Conservation (phyloP, 768 basidiomycete species). For the Trametes cubensis region DNA sequence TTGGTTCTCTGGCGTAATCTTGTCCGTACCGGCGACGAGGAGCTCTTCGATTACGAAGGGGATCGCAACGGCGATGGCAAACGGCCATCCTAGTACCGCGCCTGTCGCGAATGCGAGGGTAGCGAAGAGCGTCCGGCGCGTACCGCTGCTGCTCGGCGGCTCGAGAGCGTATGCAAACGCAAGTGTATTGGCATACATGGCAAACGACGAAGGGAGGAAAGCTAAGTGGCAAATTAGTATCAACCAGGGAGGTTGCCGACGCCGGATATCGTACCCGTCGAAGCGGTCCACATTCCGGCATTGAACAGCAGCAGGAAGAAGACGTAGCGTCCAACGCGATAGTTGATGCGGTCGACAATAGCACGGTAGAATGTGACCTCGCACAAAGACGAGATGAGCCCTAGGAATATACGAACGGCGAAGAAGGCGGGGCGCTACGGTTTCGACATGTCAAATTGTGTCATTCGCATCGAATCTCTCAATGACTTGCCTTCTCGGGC, state of each 20-base stretch:
- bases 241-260: neutral
- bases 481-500: conserved; percentile 67
- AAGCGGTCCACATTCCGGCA: conserved; percentile 94
- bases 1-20: conserved; percentile 48
- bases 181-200: conserved; percentile 85
- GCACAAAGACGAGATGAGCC: conserved; percentile 67
- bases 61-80: conserved; percentile 81
- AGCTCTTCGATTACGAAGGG: conserved; percentile 93
- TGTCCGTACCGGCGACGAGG: conserved; percentile 73
- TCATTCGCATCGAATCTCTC: no score
- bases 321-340: conserved; percentile 90
- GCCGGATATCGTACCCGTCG: conserved; percentile 58
- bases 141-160: conserved; percentile 56
- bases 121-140: conserved; percentile 60
- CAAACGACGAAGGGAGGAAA: conserved; percentile 92
- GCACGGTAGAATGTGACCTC: conserved; percentile 85
- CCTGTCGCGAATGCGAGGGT: conserved; percentile 78
- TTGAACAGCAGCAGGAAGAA: conserved; percentile 84
- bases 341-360: conserved; percentile 80
- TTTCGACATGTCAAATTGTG: neutral
- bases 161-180: conserved; percentile 73
- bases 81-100: conserved; percentile 95
- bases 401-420: conserved; percentile 79
- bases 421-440: conserved; percentile 86
- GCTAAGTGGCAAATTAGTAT: conserved; percentile 49